Evolutionary conservation across 1,139 yeast genomes (phyloP), one percentile per base, ranked within the genome.

Genomic region (Kodamaea sp.): DNA sequence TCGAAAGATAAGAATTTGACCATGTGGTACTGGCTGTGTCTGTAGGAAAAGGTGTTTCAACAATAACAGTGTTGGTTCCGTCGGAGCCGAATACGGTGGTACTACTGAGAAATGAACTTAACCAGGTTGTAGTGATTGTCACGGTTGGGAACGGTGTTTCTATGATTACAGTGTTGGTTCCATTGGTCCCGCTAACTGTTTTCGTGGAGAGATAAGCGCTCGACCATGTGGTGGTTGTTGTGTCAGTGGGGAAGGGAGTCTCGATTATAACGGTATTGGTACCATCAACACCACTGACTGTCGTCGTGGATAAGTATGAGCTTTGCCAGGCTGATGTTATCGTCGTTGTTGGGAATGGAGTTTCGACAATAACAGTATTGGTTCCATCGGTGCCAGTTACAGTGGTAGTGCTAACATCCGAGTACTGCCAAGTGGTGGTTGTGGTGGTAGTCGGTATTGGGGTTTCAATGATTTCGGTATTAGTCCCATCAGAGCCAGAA

Each of bases 51-150:
- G 59, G 57, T 6, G 43, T 42, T 5, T 47, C 47, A 19, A 51
- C 45, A 26, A 43, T 32, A 4, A 56, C 49, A 4, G 39, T 48
- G 12, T 44, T 46, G 12, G 43, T 39, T 11, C 23, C 43, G 13
- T 49, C 50, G 1, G 43, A 41, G 3, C 39, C 52, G 3, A 41
- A 29, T 1, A 29, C 14, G 2, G 56, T 51, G 15, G 39, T 27
- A 12, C 41, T 35, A 7, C 46, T 25, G 4, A 48, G 42, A 2
- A 7, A 18, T 2, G 36, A 16, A 1, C 51, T 51, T 7, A 44
- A 27, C 46, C 50, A 48, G 1, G 50, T 41, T 2, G 38, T 20
- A 3, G 58, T 51, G 10, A 37, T 20, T 1, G 59, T 49, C 5
- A 39, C 35, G 5, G 51, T 49, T 15, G 54, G 51, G 9, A 41